Evolutionary conservation across 202 grass and related monocot species (phyloP).

Genomic region (Cymbopogon flexuosus): DNA sequence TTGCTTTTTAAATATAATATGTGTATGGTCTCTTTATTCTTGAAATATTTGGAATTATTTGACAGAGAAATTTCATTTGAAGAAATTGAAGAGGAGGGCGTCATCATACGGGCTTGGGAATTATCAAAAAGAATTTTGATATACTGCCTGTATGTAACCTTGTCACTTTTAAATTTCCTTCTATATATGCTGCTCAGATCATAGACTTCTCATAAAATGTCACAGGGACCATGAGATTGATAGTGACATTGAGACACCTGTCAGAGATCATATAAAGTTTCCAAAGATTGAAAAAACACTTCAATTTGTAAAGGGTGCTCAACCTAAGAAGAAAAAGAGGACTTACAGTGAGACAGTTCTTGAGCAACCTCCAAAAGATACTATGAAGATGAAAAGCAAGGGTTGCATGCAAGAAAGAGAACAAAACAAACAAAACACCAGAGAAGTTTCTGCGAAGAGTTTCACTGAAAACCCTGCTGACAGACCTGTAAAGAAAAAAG

Average conservation of each 20-base stretch:
- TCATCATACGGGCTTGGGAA: constrained; percentile 55
- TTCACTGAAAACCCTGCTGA: constrained; percentile 8
- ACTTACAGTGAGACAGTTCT: constrained; percentile 24
- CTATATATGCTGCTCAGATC: not conserved
- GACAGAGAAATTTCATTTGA: constrained; percentile 54
- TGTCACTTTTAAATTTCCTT: constrained; percentile 8
- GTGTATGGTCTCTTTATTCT: constrained; percentile 17
- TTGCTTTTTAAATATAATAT: constrained; percentile 7
- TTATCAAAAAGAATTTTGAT: constrained; percentile 70
- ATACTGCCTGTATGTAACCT: constrained; percentile 59
- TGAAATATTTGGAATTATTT: constrained; percentile 19
- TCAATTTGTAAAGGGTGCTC: constrained; percentile 21
- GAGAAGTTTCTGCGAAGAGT: constrained; percentile 20
- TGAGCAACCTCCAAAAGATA: constrained; percentile 24
- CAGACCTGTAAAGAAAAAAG: constrained; percentile 34
- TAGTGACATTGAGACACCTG: constrained; percentile 58
- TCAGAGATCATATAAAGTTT: constrained; percentile 82
- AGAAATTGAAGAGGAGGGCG: constrained; percentile 41
- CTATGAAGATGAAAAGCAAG: constrained; percentile 18
- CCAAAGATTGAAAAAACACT: constrained; percentile 11
- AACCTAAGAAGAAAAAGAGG: constrained; percentile 42
- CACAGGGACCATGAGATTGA: constrained; percentile 75
- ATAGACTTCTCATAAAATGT: constrained; percentile 27
- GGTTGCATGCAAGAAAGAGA: not conserved
- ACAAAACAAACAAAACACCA: not conserved